Evolutionary conservation across 164 flowering plant genomes (phyloP).

Genomic region (Brasenia schreberi): DNA sequence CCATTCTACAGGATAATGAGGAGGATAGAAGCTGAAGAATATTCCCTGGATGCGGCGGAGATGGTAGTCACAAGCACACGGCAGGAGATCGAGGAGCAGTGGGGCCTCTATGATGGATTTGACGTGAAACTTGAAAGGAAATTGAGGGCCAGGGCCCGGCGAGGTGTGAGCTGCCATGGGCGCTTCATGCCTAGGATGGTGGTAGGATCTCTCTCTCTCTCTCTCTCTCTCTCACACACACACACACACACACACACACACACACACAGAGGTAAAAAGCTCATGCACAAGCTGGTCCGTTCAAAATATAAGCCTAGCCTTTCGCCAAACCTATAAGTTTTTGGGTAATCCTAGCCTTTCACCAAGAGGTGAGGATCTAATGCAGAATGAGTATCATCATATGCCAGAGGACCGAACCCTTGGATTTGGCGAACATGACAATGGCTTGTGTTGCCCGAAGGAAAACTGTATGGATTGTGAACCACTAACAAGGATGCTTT

Average conservation of each 20-base stretch:
- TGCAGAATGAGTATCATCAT: no score
- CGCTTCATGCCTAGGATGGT: constrained; percentile 81
- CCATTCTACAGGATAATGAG: constrained; percentile 49
- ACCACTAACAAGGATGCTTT: no score
- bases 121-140: constrained; percentile 73
- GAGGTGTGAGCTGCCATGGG: constrained; percentile 75
- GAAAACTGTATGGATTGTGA: no score
- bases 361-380: no score
- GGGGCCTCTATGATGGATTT: constrained; percentile 85
- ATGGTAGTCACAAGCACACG: constrained; percentile 87
- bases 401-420: no score
- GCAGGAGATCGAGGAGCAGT: constrained; percentile 89
- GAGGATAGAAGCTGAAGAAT: constrained; percentile 75
- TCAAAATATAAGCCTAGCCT: background rate
- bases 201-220: constrained; percentile 25
- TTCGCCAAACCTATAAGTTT: no score
- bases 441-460: no score
- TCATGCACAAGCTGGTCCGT: background rate
- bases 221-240: background rate
- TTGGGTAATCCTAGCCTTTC: no score
- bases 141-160: constrained; percentile 50
- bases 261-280: background rate
- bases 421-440: no score
- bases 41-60: constrained; percentile 68
- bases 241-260: background rate